phyloP scores from a whole-genome alignment of 306 rosid species.

The Phaseolus lunatus region DNA sequence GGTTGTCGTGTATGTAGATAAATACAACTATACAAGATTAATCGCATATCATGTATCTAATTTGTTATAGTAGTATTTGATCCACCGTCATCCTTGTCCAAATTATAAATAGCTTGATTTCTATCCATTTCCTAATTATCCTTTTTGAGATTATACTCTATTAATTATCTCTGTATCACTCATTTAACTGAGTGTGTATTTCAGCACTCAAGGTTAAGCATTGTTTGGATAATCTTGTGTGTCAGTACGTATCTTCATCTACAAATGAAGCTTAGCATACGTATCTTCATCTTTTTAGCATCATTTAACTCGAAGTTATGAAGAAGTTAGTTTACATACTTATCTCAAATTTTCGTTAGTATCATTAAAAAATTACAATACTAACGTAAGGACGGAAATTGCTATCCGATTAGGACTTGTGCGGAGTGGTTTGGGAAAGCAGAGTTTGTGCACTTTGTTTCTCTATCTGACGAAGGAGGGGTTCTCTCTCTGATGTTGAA shows the following conservation, averaged over 20 bases:
- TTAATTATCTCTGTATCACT: neutral
- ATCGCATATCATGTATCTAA: constrained; percentile 33
- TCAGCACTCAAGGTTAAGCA: neutral
- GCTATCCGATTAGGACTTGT: too few relatives aligned
- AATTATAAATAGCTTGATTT: neutral
- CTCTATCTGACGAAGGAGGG: constrained; percentile 47
- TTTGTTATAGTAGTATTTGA: neutral
- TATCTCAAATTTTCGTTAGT: too few relatives aligned
- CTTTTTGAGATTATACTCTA: neutral
- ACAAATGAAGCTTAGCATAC: too few relatives aligned
- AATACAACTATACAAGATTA: constrained; percentile 3
- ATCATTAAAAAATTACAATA: too few relatives aligned
- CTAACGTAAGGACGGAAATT: too few relatives aligned
- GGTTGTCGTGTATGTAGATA: neutral
- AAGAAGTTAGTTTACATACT: too few relatives aligned
- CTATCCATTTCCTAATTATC: neutral
- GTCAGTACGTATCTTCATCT: too few relatives aligned
- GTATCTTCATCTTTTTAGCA: too few relatives aligned
- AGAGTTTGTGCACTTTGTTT: constrained; percentile 19
- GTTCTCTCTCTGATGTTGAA: constrained; percentile 51
- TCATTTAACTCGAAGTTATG: too few relatives aligned
- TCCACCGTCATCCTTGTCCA: neutral
- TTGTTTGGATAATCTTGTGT: neutral
- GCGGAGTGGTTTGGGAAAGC: neutral
- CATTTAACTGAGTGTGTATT: neutral